These are phyloP conservation scores for Apiotrichum siamense DNA, from an alignment of 1,284 basidiomycete species.

Conservation along the genomic window DNA sequence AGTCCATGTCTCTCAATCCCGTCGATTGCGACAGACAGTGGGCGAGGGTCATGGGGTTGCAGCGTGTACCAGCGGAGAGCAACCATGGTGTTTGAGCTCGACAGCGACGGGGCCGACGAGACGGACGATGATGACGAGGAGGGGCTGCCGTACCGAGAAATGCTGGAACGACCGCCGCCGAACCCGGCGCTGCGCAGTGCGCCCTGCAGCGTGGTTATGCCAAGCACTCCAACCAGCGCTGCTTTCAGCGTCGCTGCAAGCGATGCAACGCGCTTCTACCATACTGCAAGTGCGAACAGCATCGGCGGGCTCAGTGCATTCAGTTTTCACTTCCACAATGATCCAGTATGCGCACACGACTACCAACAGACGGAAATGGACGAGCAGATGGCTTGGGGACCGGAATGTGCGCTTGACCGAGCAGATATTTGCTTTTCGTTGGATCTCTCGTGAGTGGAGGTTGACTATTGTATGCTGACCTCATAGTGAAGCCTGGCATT, in stretches of 20 bases:
- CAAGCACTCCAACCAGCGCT: not conserved
- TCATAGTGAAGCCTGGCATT: no score
- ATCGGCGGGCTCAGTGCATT: slow-evolving; percentile 1
- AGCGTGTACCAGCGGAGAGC: not conserved
- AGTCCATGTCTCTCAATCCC: not conserved
- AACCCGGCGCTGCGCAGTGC: not conserved
- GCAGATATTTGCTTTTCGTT: not conserved
- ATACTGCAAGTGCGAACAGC: not conserved
- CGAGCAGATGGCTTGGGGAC: not conserved
- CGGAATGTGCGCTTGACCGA: not conserved
- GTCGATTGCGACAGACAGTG: not conserved
- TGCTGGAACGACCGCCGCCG: no score
- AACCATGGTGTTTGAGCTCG: not conserved
- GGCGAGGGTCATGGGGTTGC: not conserved
- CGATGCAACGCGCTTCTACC: not conserved
- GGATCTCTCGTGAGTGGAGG: not conserved
- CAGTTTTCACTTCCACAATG: not conserved
- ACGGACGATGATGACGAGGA: not conserved
- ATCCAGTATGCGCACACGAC: not conserved
- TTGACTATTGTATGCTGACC: no score
- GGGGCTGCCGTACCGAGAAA: not conserved
- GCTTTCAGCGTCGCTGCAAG: not conserved
- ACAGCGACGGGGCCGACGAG: not conserved
- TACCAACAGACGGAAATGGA: not conserved
- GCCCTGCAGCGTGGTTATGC: not conserved